A percentile compares a stretch with the other conserved stretches of the same genome.
These are phyloP conservation scores for Tuber borchii DNA, from an alignment of 495 filamentous ascomycete species.

Conservation along the genomic window DNA sequence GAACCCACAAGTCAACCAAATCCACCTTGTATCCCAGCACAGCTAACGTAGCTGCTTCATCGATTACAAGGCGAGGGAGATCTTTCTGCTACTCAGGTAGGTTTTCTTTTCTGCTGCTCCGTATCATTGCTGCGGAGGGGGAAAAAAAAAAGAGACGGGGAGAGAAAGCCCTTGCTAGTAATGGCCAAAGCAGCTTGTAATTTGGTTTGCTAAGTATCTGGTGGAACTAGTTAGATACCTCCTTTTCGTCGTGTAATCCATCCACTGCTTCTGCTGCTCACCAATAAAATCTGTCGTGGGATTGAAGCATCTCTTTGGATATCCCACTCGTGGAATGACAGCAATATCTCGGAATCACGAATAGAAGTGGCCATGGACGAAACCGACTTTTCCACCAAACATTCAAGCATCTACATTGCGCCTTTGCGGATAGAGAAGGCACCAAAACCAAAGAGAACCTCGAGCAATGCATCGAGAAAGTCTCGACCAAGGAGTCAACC, in stretches of 20 bases:
- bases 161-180: not conserved
- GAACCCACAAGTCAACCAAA: not conserved
- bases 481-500: slow-evolving; percentile 39
- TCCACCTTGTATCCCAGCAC: not conserved
- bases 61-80: not conserved
- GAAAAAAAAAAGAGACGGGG: not conserved
- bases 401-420: slow-evolving; percentile 62
- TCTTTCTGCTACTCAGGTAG: not conserved
- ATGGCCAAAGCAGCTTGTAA: not conserved
- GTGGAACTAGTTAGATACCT: not conserved
- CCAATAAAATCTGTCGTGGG: not conserved
- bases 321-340: not conserved
- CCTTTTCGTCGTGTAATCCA: not conserved
- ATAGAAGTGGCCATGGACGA: slow-evolving; percentile 37
- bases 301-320: not conserved
- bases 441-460: slow-evolving; percentile 49
- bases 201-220: not conserved
- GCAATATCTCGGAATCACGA: slow-evolving; percentile 14
- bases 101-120: not conserved
- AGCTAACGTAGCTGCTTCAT: not conserved
- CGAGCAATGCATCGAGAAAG: slow-evolving; percentile 45
- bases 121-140: not conserved
- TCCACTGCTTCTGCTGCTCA: not conserved
- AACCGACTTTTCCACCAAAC: slow-evolving; percentile 47
- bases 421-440: slow-evolving; percentile 61